Evolutionary conservation across 768 basidiomycete genomes (phyloP).

Genomic region (Leccinum subgranulosum): DNA sequence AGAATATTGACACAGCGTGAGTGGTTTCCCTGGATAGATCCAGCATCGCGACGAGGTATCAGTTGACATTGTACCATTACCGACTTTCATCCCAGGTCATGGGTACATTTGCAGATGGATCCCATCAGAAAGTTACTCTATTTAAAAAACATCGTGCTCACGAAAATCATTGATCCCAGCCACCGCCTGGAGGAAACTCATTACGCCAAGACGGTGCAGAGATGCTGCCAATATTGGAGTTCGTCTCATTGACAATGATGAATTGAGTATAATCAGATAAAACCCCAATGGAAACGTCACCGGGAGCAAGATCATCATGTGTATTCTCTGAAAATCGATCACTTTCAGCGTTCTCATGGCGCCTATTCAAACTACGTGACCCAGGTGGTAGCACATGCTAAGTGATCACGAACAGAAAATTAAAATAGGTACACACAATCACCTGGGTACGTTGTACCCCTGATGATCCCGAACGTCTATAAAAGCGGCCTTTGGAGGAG

Average conservation of each 20-base stretch:
- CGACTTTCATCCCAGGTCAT: constrained; percentile 1
- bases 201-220: background rate
- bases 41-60: background rate
- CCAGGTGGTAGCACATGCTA: constrained; percentile 10
- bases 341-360: constrained; percentile 2
- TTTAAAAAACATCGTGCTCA: background rate
- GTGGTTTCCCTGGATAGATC: background rate
- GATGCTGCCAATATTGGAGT: background rate
- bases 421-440: background rate
- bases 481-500: constrained; percentile 4
- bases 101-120: background rate
- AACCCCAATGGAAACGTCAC: too few relatives aligned
- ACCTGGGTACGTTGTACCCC: background rate
- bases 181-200: background rate
- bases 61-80: background rate
- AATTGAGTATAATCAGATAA: background rate
- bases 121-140: background rate
- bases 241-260: background rate
- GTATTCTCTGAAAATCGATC: background rate
- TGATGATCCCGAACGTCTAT: background rate
- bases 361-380: constrained; percentile 1
- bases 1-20: background rate
- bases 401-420: constrained; percentile 6
- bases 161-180: background rate
- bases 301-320: background rate